Percentiles rank a stretch among this genome's conserved stretches.
These are phyloP conservation scores for Clavulina sp. DNA, from an alignment of 768 basidiomycete species.

Conservation along the genomic window DNA sequence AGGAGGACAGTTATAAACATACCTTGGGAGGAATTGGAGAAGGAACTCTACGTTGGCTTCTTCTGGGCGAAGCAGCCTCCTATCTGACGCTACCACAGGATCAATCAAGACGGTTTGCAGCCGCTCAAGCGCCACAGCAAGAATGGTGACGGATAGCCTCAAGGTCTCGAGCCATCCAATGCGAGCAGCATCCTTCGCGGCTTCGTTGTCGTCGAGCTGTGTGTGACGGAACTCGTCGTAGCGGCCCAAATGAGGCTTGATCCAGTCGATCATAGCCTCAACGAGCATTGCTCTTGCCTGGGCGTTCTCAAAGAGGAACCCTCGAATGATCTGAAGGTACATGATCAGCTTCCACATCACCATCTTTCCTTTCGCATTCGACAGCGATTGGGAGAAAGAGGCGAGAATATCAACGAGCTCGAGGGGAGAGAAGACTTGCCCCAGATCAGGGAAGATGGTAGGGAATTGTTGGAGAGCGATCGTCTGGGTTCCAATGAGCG, in stretches of 20 bases:
- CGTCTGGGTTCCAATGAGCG: conserved; percentile 93
- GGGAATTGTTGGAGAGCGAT: conserved; percentile 88
- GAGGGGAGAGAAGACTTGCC: conserved; percentile 58
- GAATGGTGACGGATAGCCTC: conserved; percentile 74
- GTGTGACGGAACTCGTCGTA: conserved; percentile 68
- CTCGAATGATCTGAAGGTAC: conserved; percentile 81
- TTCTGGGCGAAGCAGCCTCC: conserved; percentile 49
- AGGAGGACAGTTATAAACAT: conserved; percentile 13
- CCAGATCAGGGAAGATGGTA: conserved; percentile 73
- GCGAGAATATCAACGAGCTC: conserved; percentile 80
- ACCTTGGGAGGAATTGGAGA: conserved; percentile 71
- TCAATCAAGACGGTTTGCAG: conserved; percentile 64
- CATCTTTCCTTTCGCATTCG: conserved; percentile 64
- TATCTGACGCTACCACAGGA: conserved; percentile 43
- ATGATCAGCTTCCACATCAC: conserved; percentile 88
- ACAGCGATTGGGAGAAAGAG: conserved; percentile 71
- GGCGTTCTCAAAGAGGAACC: conserved; percentile 70
- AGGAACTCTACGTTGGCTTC: conserved; percentile 85
- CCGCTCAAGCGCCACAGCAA: conserved; percentile 81
- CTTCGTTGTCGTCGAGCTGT: conserved; percentile 47
- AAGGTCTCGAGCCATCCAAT: conserved; percentile 80
- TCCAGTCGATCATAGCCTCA: conserved; percentile 80
- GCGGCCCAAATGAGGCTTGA: conserved; percentile 84
- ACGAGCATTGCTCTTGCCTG: conserved; percentile 64
- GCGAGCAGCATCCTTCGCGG: conserved; percentile 49